A percentile compares a stretch with the other conserved stretches of the same genome.
phyloP scores from a whole-genome alignment of 2,329 filamentous ascomycete species.

The Sarocladiaceae sp. region DNA sequence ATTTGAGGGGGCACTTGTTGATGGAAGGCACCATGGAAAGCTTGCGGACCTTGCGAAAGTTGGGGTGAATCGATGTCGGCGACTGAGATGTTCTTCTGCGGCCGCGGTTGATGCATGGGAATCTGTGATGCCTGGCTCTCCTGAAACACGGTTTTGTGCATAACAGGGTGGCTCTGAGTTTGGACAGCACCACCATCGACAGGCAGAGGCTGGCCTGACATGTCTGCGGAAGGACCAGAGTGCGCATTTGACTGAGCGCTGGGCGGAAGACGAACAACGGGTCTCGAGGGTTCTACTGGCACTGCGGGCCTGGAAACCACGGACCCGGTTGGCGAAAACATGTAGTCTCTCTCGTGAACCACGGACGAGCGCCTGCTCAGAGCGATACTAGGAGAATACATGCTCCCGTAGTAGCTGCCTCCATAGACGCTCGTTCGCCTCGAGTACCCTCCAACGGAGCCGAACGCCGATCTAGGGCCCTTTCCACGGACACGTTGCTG shows the following conservation, averaged over 20 bases:
- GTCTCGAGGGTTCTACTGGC: conserved; percentile 55
- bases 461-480: conserved; percentile 65
- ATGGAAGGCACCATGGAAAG: conserved; percentile 88
- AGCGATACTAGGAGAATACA: conserved; percentile 81
- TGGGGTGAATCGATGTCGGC: conserved; percentile 85
- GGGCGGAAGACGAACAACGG: conserved; percentile 79
- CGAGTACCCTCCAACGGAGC: conserved; percentile 59
- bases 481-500: conserved; percentile 71
- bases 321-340: conserved; percentile 77
- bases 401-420: conserved; percentile 63
- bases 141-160: conserved; percentile 51
- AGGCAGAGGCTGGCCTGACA: neutral
- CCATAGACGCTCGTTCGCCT: conserved; percentile 79
- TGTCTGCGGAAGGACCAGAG: neutral
- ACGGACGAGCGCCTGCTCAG: conserved; percentile 85
- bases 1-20: conserved; percentile 84
- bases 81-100: conserved; percentile 89
- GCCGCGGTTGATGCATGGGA: conserved; percentile 89
- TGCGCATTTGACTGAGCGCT: conserved; percentile 29
- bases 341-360: conserved; percentile 55
- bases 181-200: conserved; percentile 22
- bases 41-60: conserved; percentile 52
- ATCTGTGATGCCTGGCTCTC: conserved; percentile 47
- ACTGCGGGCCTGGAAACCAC: conserved; percentile 63
- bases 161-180: conserved; percentile 52